Conservation (phyloP, 1,139 yeast species). For the Sugiyamaella grinbergsii region DNA sequence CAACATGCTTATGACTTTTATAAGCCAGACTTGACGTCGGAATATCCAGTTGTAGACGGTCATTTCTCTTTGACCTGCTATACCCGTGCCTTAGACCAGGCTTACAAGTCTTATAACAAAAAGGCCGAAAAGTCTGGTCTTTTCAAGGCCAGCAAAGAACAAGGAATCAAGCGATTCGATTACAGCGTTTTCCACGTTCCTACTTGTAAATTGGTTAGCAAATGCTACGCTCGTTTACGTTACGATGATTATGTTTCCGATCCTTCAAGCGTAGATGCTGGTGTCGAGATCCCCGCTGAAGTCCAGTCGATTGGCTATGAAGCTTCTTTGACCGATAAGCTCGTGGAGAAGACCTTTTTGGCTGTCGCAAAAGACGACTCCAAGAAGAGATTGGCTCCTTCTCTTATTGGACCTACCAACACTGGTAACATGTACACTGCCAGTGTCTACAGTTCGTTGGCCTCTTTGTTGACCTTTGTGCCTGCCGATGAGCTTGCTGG, state of each 20-base stretch:
- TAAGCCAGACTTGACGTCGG: constrained; percentile 95
- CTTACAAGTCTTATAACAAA: constrained; percentile 79
- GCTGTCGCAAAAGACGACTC: constrained; percentile 72
- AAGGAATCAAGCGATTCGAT: constrained; percentile 69
- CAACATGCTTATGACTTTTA: constrained; percentile 97
- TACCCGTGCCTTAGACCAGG: constrained; percentile 87
- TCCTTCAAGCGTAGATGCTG: constrained; percentile 49
- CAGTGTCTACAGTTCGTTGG: constrained; percentile 83
- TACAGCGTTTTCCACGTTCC: constrained; percentile 98
- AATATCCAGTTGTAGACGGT: constrained; percentile 98
- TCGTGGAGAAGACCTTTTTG: constrained; percentile 82
- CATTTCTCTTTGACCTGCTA: constrained; percentile 94
- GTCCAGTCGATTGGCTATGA: constrained; percentile 70
- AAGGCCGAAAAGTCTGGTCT: constrained; percentile 67
- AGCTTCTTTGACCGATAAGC: constrained; percentile 74
- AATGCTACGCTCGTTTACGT: constrained; percentile 88
- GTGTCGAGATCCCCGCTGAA: constrained; percentile 61
- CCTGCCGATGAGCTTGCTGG: constrained; percentile 73
- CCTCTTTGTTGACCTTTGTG: constrained; percentile 76
- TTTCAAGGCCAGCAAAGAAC: constrained; percentile 21
- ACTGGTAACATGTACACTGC: constrained; percentile 99
- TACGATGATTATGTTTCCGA: constrained; percentile 83
- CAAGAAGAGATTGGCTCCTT: constrained; percentile 73
- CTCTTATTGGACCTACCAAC: constrained; percentile 87
- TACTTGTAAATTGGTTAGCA: constrained; percentile 91